Conservation (phyloP, 257 asterid species). For the Primulina huaijiensis region DNA sequence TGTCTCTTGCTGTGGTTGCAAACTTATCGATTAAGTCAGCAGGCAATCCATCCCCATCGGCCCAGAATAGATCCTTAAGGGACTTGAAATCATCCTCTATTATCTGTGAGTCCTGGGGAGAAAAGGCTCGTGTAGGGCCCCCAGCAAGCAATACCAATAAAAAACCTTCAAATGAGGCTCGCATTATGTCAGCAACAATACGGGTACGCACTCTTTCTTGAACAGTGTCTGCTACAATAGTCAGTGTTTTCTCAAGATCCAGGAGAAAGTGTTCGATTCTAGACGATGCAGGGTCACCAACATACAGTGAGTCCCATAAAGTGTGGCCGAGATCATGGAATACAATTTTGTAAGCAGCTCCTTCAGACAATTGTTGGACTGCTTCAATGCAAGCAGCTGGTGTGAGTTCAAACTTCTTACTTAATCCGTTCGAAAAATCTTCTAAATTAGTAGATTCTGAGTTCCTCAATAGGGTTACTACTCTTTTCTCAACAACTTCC, state of each 20-base stretch:
- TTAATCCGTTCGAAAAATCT: conserved; percentile 66
- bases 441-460: conserved; percentile 88
- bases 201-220: conserved; percentile 76
- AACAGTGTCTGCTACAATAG: conserved; percentile 66
- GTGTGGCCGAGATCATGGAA: conserved; percentile 70
- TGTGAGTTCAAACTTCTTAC: conserved; percentile 76
- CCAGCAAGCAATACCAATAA: conserved; percentile 86
- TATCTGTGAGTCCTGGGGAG: conserved; percentile 59
- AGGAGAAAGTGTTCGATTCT: conserved; percentile 83
- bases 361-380: conserved; percentile 80
- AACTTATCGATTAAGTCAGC: conserved; percentile 63
- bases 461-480: conserved; percentile 75
- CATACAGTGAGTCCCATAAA: conserved; percentile 69
- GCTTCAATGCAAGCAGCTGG: conserved; percentile 83
- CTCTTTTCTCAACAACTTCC: conserved; percentile 83
- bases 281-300: conserved; percentile 75
- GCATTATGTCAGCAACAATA: conserved; percentile 76
- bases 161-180: conserved; percentile 88
- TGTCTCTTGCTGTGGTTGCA: conserved; percentile 60
- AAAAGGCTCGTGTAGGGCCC: conserved; percentile 75
- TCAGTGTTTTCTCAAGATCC: conserved; percentile 67
- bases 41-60: conserved; percentile 90
- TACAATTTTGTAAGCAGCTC: conserved; percentile 65
- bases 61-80: conserved; percentile 81
- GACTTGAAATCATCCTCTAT: conserved; percentile 88